Evolutionary conservation across 192 early-diverging fungal species (phyloP).

Genomic region (Entomortierella beljakovae): DNA sequence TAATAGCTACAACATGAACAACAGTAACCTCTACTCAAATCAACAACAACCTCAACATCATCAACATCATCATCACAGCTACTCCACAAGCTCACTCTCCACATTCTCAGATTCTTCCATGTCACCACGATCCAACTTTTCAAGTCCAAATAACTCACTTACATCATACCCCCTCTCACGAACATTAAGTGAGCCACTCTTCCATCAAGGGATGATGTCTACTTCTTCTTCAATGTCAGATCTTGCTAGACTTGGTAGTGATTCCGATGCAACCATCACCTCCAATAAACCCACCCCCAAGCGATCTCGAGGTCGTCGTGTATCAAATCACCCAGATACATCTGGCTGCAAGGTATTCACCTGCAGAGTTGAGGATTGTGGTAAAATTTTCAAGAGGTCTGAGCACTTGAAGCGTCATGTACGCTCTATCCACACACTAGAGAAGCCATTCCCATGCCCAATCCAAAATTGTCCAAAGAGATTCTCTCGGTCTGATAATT

Average conservation of each 20-base stretch:
- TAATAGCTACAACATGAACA: slow-evolving; percentile 9
- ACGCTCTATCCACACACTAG: slow-evolving; percentile 69
- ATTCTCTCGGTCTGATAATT: slow-evolving; percentile 67
- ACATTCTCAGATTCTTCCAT: slow-evolving; percentile 32
- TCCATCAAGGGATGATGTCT: slow-evolving; percentile 26
- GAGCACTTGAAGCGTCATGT: slow-evolving; percentile 71
- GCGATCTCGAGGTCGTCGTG: slow-evolving; percentile 65
- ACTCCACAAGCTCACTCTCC: slow-evolving; percentile 40
- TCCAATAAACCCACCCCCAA: slow-evolving; percentile 32
- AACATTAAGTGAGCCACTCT: slow-evolving; percentile 37
- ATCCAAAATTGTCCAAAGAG: slow-evolving; percentile 64
- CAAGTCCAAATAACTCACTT: slow-evolving; percentile 17
- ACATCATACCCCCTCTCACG: slow-evolving; percentile 24
- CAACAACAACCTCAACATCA: slow-evolving; percentile 18
- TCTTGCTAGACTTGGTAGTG: slow-evolving; percentile 3
- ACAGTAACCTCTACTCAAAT: slow-evolving; percentile 2
- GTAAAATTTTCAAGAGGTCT: slow-evolving; percentile 70
- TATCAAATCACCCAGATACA: slow-evolving; percentile 55
- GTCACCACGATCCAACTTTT: slow-evolving; percentile 39
- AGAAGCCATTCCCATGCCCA: slow-evolving; percentile 67
- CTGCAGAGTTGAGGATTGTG: slow-evolving; percentile 63
- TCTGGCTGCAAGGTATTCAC: slow-evolving; percentile 65
- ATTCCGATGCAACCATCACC: neutral
- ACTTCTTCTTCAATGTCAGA: slow-evolving; percentile 22
- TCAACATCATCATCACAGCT: slow-evolving; percentile 37